Evolutionary conservation across 768 basidiomycete genomes (phyloP).

Genomic region (Hygrocybe coccinea): DNA sequence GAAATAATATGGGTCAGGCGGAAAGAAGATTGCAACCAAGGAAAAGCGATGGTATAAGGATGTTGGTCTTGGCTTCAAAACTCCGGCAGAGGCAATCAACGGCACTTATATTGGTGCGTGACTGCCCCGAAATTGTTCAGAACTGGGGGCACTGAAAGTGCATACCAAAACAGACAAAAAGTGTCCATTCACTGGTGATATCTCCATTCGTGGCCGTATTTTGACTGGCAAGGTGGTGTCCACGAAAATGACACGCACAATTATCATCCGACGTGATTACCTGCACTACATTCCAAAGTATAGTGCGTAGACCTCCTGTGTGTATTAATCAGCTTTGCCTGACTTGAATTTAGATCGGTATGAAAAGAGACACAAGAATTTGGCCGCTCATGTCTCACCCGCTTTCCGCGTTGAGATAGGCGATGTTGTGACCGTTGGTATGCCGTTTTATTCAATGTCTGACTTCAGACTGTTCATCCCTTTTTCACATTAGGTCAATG

Average conservation of each 20-base stretch:
- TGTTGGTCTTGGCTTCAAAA: constrained; percentile 95
- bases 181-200: constrained; percentile 95
- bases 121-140: not conserved
- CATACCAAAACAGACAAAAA: constrained; percentile 76
- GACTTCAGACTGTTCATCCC: not conserved
- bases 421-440: constrained; percentile 92
- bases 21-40: constrained; percentile 90
- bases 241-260: constrained; percentile 98
- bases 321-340: not conserved
- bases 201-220: constrained; percentile 99
- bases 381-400: constrained; percentile 94
- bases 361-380: constrained; percentile 97
- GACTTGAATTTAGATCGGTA: constrained; percentile 69
- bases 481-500: constrained; percentile 70
- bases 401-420: constrained; percentile 98
- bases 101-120: constrained; percentile 91
- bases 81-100: constrained; percentile 89
- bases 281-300: constrained; percentile 98
- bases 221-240: constrained; percentile 96
- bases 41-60: constrained; percentile 99
- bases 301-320: constrained; percentile 50
- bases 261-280: constrained; percentile 93
- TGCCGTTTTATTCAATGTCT: constrained; percentile 29
- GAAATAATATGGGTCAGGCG: constrained; percentile 41
- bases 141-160: not conserved